Percentiles rank a stretch among this genome's conserved stretches.
phyloP scores from a whole-genome alignment of 106 monocot species.

The Agapanthus africanus region DNA sequence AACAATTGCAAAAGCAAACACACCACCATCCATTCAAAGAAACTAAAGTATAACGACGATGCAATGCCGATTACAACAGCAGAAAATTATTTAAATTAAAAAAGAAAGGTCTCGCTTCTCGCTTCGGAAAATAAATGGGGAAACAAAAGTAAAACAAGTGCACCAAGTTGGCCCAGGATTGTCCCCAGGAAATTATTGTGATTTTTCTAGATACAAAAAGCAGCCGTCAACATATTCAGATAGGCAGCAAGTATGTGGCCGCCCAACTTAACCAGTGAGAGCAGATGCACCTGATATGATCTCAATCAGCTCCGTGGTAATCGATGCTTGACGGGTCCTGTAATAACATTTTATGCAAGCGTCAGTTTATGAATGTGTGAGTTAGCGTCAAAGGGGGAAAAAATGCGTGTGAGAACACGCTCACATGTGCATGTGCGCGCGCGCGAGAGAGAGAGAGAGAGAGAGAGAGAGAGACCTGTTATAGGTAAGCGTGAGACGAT shows the following conservation, averaged over 20 bases:
- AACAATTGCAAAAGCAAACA: too few relatives aligned
- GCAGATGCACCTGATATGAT: slow-evolving; percentile 97
- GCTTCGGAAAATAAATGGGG: background rate
- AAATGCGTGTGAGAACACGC: background rate
- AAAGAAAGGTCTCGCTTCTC: too few relatives aligned
- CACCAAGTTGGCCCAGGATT: slow-evolving; percentile 4
- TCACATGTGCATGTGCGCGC: background rate
- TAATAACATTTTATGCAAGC: background rate
- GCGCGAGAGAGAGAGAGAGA: background rate
- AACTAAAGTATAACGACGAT: too few relatives aligned
- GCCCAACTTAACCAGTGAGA: slow-evolving; percentile 44
- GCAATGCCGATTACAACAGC: too few relatives aligned
- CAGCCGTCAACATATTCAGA: background rate
- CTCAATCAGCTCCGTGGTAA: slow-evolving; percentile 92
- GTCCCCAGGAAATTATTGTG: slow-evolving; percentile 1
- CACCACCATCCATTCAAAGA: too few relatives aligned
- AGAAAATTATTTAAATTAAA: too few relatives aligned
- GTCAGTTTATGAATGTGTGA: background rate
- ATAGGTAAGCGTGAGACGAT: slow-evolving; percentile 81
- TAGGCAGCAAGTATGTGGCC: background rate
- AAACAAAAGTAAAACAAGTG: background rate
- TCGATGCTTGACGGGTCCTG: slow-evolving; percentile 98
- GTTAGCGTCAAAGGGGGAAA: background rate
- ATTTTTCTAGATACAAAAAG: slow-evolving; percentile 4
- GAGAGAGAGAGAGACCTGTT: slow-evolving; percentile 58